Percentiles rank a stretch among this genome's conserved stretches.
These are phyloP conservation scores for Lecanoromycetidae sp. DNA, from an alignment of 2,329 filamentous ascomycete genomes.

Conservation along the genomic window DNA sequence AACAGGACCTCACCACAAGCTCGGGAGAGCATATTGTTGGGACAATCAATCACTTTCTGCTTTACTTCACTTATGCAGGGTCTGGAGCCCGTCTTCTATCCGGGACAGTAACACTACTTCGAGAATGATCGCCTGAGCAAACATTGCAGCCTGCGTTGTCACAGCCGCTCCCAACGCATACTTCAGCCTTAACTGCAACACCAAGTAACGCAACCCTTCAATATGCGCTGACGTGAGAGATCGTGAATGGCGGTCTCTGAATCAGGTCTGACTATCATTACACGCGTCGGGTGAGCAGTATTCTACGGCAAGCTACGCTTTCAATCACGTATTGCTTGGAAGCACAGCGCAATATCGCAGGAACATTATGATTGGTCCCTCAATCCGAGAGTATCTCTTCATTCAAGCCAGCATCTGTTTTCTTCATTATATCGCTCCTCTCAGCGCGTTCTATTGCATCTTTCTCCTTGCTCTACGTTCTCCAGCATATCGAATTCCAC, in stretches of 20 bases:
- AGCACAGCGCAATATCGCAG: not conserved
- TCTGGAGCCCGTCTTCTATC: too few species aligned
- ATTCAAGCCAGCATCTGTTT: conserved; percentile 39
- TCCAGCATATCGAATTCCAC: conserved; percentile 23
- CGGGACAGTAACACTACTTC: not conserved
- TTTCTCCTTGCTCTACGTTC: conserved; percentile 27
- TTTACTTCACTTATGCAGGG: too few species aligned
- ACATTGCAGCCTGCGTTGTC: not conserved
- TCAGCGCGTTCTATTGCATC: conserved; percentile 37
- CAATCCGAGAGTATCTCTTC: conserved; percentile 29
- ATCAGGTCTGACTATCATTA: too few species aligned
- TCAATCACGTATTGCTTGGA: not conserved
- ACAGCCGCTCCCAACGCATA: not conserved
- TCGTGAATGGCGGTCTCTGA: too few species aligned
- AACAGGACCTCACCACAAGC: too few species aligned
- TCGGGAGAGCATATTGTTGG: too few species aligned
- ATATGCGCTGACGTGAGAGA: not conserved
- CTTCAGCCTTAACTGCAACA: not conserved
- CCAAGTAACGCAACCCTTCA: not conserved
- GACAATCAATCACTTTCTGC: too few species aligned
- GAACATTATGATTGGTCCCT: conserved; percentile 30
- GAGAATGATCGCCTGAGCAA: not conserved
- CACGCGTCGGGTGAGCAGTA: not conserved
- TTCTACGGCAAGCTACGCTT: not conserved
- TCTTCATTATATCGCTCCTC: conserved; percentile 39